These are phyloP conservation scores for Discostella stelligera DNA, from an alignment of 352 stramenopile species.

Conservation along the genomic window DNA sequence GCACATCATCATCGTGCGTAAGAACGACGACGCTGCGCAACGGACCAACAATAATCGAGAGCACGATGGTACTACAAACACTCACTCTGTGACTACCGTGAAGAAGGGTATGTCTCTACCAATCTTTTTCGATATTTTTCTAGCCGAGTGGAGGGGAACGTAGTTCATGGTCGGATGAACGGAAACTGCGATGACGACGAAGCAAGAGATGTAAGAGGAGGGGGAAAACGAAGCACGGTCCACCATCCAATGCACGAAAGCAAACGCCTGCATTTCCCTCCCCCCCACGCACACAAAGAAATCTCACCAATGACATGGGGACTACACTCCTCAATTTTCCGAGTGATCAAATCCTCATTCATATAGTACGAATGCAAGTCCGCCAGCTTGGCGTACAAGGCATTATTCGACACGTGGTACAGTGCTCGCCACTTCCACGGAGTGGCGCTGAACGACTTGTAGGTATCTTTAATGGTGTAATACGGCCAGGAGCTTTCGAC, in stretches of 20 bases:
- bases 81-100: slow-evolving; percentile 81
- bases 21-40: too few relatives aligned
- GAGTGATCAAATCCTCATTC: slow-evolving; percentile 54
- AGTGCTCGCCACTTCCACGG: slow-evolving; percentile 70
- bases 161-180: slow-evolving; percentile 83
- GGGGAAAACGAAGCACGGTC: too few relatives aligned
- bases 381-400: slow-evolving; percentile 48
- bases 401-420: slow-evolving; percentile 76
- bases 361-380: slow-evolving; percentile 61
- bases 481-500: slow-evolving; percentile 41
- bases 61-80: too few relatives aligned
- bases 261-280: too few relatives aligned
- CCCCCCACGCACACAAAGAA: too few relatives aligned
- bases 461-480: slow-evolving; percentile 60
- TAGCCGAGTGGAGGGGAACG: slow-evolving; percentile 46
- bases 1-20: too few relatives aligned
- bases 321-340: slow-evolving; percentile 54
- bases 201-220: neutral
- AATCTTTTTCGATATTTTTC: slow-evolving; percentile 49
- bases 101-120: slow-evolving; percentile 77
- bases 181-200: slow-evolving; percentile 33
- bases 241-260: too few relatives aligned
- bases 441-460: slow-evolving; percentile 69
- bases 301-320: slow-evolving; percentile 63
- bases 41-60: too few relatives aligned